Conservation (phyloP, 202 grass and related monocot species). For the Musa balbisiana region DNA sequence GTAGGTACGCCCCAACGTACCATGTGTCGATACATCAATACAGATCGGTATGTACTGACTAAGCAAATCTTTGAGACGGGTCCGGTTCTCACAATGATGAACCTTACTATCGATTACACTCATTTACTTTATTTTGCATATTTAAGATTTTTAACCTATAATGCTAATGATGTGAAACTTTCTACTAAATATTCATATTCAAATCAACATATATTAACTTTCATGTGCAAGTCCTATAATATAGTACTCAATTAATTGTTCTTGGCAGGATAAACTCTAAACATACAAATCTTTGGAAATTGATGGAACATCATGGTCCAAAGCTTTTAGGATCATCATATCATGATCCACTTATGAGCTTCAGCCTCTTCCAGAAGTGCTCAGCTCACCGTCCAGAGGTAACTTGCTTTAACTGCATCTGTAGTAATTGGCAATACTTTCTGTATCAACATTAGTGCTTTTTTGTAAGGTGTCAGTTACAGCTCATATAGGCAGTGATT, state of each 20-base stretch:
- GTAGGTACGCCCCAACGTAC: too few relatives aligned
- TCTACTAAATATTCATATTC: background rate
- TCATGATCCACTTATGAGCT: slow-evolving; percentile 65
- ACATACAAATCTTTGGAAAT: slow-evolving; percentile 68
- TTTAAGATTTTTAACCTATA: too few relatives aligned
- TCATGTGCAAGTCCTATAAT: background rate
- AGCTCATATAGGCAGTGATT: too few relatives aligned
- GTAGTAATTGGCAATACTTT: background rate
- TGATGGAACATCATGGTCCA: slow-evolving; percentile 64
- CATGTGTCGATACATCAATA: too few relatives aligned
- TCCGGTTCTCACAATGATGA: too few relatives aligned
- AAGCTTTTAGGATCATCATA: slow-evolving; percentile 66
- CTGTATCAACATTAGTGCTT: too few relatives aligned
- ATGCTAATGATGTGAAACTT: too few relatives aligned
- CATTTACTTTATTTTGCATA: too few relatives aligned
- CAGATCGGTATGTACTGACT: too few relatives aligned
- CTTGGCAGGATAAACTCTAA: slow-evolving; percentile 46
- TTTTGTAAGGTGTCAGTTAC: too few relatives aligned
- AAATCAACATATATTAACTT: background rate
- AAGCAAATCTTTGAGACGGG: too few relatives aligned
- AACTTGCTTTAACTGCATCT: slow-evolving; percentile 9
- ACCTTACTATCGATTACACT: too few relatives aligned
- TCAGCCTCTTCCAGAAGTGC: slow-evolving; percentile 44
- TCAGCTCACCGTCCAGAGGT: slow-evolving; percentile 66
- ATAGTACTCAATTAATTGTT: background rate